phyloP scores from a whole-genome alignment of 805 yeast species.

The Wickerhamiella sorbophila region DNA sequence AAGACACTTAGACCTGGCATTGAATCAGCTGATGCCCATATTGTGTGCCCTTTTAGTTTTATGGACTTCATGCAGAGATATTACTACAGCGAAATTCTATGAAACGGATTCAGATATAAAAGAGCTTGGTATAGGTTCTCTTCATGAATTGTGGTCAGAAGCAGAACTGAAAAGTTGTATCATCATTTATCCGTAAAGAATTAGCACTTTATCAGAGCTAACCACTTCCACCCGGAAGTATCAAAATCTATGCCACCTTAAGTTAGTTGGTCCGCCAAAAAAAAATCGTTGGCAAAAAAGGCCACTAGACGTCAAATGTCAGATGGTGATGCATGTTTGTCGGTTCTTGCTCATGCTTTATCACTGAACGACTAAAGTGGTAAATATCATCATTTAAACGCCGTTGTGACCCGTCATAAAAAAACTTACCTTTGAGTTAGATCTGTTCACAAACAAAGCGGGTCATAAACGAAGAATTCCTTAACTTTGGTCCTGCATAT shows the following conservation, averaged over 20 bases:
- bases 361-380: slow-evolving; percentile 11
- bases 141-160: slow-evolving; percentile 21
- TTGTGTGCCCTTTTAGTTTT: too few relatives aligned
- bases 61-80: too few relatives aligned
- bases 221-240: slow-evolving; percentile 10
- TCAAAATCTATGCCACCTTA: not conserved
- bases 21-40: too few relatives aligned
- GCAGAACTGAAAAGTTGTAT: slow-evolving; percentile 21
- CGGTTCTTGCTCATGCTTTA: slow-evolving; percentile 12
- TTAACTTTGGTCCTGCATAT: slow-evolving; percentile 21
- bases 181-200: slow-evolving; percentile 14
- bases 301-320: too few relatives aligned
- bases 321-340: slow-evolving; percentile 24
- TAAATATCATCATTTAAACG: slow-evolving; percentile 3
- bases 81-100: not conserved
- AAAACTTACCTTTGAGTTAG: slow-evolving; percentile 2
- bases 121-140: slow-evolving; percentile 20
- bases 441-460: not conserved
- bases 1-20: too few relatives aligned
- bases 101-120: slow-evolving; percentile 16
- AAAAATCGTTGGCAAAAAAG: too few relatives aligned
- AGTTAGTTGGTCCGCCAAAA: not conserved
- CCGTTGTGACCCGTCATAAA: not conserved
- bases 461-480: slow-evolving; percentile 24
- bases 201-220: not conserved